phyloP scores from a whole-genome alignment of 352 stramenopile genomes.

The Plasmopara viticola region DNA sequence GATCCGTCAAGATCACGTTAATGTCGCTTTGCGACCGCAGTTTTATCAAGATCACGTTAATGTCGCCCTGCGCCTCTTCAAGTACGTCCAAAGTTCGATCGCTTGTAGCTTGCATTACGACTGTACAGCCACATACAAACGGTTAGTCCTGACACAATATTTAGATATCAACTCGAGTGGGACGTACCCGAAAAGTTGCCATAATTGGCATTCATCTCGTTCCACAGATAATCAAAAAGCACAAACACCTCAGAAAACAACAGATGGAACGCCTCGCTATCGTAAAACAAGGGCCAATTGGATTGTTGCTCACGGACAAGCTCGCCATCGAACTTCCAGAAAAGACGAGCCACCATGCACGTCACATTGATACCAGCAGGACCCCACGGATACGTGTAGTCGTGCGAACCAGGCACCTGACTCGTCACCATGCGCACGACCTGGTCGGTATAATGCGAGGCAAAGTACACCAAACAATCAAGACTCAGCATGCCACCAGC shows the following conservation, averaged over 20 bases:
- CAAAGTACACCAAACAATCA: slow-evolving; percentile 78
- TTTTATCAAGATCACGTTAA: slow-evolving; percentile 48
- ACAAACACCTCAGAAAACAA: slow-evolving; percentile 82
- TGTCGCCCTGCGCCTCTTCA: slow-evolving; percentile 66
- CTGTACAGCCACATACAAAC: slow-evolving; percentile 23
- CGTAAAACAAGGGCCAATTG: slow-evolving; percentile 72
- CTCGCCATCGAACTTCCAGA: slow-evolving; percentile 78
- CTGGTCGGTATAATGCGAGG: slow-evolving; percentile 56
- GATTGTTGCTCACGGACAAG: slow-evolving; percentile 48
- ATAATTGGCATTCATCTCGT: slow-evolving; percentile 83
- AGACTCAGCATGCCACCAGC: slow-evolving; percentile 74
- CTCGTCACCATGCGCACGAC: slow-evolving; percentile 67
- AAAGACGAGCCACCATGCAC: slow-evolving; percentile 69
- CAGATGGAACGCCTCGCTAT: slow-evolving; percentile 63
- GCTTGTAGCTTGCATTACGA: slow-evolving; percentile 73
- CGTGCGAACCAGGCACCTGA: slow-evolving; percentile 71
- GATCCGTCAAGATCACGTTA: slow-evolving; percentile 44
- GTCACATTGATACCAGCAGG: slow-evolving; percentile 83
- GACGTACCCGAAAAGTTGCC: slow-evolving; percentile 68
- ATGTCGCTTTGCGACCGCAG: slow-evolving; percentile 63
- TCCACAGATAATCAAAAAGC: slow-evolving; percentile 80
- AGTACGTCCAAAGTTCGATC: slow-evolving; percentile 60
- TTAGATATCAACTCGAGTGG: background rate
- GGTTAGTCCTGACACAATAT: slow-evolving; percentile 1
- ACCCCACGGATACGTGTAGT: slow-evolving; percentile 81